phyloP scores from a whole-genome alignment of 768 basidiomycete species.

The Multifurca ochricompacta region DNA sequence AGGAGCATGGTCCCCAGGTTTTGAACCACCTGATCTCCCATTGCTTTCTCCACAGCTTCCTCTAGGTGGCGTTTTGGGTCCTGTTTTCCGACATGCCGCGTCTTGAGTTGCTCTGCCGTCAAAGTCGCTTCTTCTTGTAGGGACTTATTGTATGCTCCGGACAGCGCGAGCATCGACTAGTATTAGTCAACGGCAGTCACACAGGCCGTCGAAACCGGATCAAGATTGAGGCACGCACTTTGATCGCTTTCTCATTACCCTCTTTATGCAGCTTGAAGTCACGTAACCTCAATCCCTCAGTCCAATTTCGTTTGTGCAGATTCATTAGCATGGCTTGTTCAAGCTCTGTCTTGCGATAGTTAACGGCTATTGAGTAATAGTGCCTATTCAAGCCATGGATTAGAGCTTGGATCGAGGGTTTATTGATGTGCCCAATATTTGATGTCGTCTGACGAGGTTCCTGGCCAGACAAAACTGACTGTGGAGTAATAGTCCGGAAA shows the following conservation, averaged over 20 bases:
- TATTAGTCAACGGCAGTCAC: neutral
- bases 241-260: conserved; percentile 87
- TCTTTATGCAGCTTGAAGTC: conserved; percentile 89
- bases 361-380: conserved; percentile 96
- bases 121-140: conserved; percentile 98
- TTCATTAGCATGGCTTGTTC: conserved; percentile 99
- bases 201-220: neutral
- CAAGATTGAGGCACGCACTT: conserved; percentile 44
- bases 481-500: conserved; percentile 93
- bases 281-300: conserved; percentile 85
- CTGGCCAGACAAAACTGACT: conserved; percentile 80
- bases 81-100: conserved; percentile 94
- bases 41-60: conserved; percentile 95
- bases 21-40: conserved; percentile 96
- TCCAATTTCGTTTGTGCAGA: conserved; percentile 98
- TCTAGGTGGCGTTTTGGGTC: conserved; percentile 98
- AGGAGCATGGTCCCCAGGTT: conserved; percentile 92
- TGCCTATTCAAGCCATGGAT: conserved; percentile 97
- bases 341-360: conserved; percentile 96
- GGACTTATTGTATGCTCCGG: conserved; percentile 94
- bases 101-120: conserved; percentile 88
- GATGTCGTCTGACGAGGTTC: conserved; percentile 97
- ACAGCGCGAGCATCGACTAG: conserved; percentile 88
- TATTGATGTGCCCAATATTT: conserved; percentile 98
- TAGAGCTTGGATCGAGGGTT: conserved; percentile 97